Evolutionary conservation across 2,329 filamentous ascomycete genomes (phyloP), one percentile per base, ranked within the genome.

Genomic region (Chalaropsis ovoidea): DNA sequence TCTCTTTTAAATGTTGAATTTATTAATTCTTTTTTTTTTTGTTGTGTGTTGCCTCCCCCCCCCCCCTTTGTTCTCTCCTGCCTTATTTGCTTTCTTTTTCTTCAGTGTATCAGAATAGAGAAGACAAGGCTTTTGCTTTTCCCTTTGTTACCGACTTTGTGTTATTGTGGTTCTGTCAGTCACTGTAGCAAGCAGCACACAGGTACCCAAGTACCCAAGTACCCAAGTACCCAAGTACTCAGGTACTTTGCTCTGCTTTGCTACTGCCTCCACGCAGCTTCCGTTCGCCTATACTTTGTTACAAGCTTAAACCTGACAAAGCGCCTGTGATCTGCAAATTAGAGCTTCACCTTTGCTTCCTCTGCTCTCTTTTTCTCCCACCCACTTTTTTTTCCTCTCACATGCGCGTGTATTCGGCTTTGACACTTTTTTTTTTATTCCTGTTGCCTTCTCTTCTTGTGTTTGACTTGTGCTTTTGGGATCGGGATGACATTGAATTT

Each of bases 221-320:
- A n/a, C n/a, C n/a, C n/a, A n/a, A n/a, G n/a, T n/a, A n/a, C n/a
- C n/a, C n/a, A n/a, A n/a, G n/a, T n/a, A 39, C 5, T 39, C 8
- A 10, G 2, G 31, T 31, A 31, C 31, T 31, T 31, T 31, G 31
- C 6, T 31, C 2, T 6, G n/a, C n/a, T 49, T 15, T 24, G 22
- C 15, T 52, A 13, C 47, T 52, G 27, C 19, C 47, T 24, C 47
- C 27, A 15, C 47, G 6, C 22, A 52, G 22, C 47, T 1, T 22
- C 47, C 19, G 11, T 22, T 8, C 19, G 13, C 19, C n/a, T 52
- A 19, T 17, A 10, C 24, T 5, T 39, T 56, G 54, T 15, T 31
- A 56, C 52, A 56, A 27, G 52, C 52, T 56, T 56, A 56, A 56
- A 15, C 52, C 22, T 24, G 19, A 15, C 52, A 56, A 54, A 54